phyloP scores from a whole-genome alignment of 2,329 filamentous ascomycete genomes.

The Aspergillus sp. region DNA sequence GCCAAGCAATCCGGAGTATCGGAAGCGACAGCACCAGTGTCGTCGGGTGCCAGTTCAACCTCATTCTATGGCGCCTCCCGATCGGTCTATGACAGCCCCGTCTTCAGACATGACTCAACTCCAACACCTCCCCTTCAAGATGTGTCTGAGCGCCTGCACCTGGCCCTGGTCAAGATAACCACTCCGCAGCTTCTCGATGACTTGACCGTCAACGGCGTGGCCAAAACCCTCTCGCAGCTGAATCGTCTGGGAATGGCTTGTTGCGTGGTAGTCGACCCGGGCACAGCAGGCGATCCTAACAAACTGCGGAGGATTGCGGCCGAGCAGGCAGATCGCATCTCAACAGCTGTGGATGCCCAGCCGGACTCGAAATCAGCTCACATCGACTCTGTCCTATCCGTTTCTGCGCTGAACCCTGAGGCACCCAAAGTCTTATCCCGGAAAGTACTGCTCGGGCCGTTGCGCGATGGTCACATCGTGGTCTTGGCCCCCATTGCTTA shows the following conservation, averaged over 20 bases:
- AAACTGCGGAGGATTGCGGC: slow-evolving; percentile 51
- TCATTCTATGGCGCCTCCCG: slow-evolving; percentile 60
- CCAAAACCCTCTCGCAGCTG: slow-evolving; percentile 80
- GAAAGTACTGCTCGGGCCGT: slow-evolving; percentile 63
- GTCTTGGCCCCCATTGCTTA: slow-evolving; percentile 69
- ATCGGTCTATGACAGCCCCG: slow-evolving; percentile 60
- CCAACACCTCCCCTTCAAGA: slow-evolving; percentile 42
- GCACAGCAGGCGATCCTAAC: slow-evolving; percentile 47
- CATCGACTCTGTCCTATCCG: slow-evolving; percentile 60
- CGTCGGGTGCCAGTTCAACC: slow-evolving; percentile 61
- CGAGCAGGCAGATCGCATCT: slow-evolving; percentile 71
- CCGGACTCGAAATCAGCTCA: slow-evolving; percentile 69
- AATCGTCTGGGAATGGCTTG: slow-evolving; percentile 78
- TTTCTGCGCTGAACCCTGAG: slow-evolving; percentile 36
- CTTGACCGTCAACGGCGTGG: slow-evolving; percentile 70
- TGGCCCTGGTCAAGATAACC: slow-evolving; percentile 84
- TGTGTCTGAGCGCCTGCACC: slow-evolving; percentile 60
- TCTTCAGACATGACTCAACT: slow-evolving; percentile 59
- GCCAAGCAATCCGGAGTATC: slow-evolving; percentile 27
- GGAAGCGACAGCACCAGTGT: slow-evolving; percentile 18
- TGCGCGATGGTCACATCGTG: slow-evolving; percentile 69
- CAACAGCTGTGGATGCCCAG: slow-evolving; percentile 71
- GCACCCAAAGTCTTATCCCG: slow-evolving; percentile 43
- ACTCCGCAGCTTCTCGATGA: slow-evolving; percentile 71
- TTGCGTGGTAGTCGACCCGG: slow-evolving; percentile 76